Conservation (phyloP, 2,329 filamentous ascomycete genomes). For the Aspergillus pseudonomiae region DNA sequence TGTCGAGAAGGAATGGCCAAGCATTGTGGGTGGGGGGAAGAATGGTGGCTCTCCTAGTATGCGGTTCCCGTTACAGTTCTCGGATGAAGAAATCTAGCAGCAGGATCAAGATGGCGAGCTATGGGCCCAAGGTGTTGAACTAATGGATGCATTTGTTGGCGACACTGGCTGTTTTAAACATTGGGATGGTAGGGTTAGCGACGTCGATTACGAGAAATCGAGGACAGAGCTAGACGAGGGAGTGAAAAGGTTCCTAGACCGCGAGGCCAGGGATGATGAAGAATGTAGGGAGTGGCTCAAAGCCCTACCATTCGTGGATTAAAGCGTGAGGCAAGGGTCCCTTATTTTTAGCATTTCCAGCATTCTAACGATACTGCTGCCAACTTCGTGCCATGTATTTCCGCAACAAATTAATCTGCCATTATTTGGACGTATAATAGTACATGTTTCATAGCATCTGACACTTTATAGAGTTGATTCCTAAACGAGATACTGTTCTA, state of each 20-base stretch:
- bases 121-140: slow-evolving; percentile 28
- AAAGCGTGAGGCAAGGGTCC: not conserved
- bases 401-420: too few species aligned
- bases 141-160: slow-evolving; percentile 26
- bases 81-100: slow-evolving; percentile 19
- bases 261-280: slow-evolving; percentile 27
- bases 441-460: too few species aligned
- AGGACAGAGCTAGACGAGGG: slow-evolving; percentile 27
- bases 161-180: slow-evolving; percentile 31
- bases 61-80: slow-evolving; percentile 26
- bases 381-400: too few species aligned
- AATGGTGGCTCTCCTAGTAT: not conserved
- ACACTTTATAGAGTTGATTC: too few species aligned
- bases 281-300: slow-evolving; percentile 26
- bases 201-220: slow-evolving; percentile 23
- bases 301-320: slow-evolving; percentile 24
- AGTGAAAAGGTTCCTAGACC: slow-evolving; percentile 24
- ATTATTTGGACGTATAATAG: too few species aligned
- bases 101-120: slow-evolving; percentile 25
- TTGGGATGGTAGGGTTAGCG: slow-evolving; percentile 29
- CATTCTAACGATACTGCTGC: too few species aligned
- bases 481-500: too few species aligned
- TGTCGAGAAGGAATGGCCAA: slow-evolving; percentile 23
- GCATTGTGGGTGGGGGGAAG: slow-evolving; percentile 16
- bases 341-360: too few species aligned